Evolutionary conservation across 2,329 filamentous ascomycete species (phyloP).

Genomic region (Meredithiella fracta): DNA sequence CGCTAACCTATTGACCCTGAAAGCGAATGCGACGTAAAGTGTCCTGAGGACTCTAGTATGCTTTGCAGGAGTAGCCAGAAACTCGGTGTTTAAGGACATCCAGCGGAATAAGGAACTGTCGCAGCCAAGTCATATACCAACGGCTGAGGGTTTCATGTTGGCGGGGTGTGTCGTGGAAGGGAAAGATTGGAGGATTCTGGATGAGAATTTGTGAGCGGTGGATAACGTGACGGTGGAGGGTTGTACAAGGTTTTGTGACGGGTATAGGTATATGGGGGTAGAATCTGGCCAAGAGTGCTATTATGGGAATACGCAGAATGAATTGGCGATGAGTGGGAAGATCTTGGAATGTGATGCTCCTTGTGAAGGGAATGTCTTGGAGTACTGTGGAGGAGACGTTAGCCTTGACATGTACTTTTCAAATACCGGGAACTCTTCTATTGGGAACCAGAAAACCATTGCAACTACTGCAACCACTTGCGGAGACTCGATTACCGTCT

Average conservation of each 20-base stretch:
- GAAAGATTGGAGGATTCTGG: conserved; percentile 20
- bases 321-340: conserved; percentile 18
- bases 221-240: conserved; percentile 24
- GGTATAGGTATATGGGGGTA: conserved; percentile 21
- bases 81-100: conserved; percentile 18
- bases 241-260: conserved; percentile 21
- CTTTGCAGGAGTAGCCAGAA: conserved; percentile 16
- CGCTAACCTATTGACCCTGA: conserved; percentile 14
- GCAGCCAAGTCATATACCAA: conserved; percentile 17
- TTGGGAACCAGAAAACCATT: not conserved
- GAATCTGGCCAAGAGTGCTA: conserved; percentile 4
- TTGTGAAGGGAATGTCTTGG: conserved; percentile 20
- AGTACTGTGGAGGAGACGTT: conserved; percentile 23
- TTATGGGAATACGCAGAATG: conserved; percentile 18
- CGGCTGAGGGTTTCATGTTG: conserved; percentile 20
- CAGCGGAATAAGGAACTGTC: conserved; percentile 15
- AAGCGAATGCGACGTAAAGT: conserved; percentile 15
- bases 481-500: no score
- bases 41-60: conserved; percentile 12
- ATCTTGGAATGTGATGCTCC: conserved; percentile 22
- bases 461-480: not conserved
- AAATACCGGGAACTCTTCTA: not conserved
- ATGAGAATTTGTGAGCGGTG: conserved; percentile 18
- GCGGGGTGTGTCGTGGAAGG: conserved; percentile 26
- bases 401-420: conserved; percentile 20